These are phyloP conservation scores for Citrus hindsii DNA, from an alignment of 345 rosid species.

Conservation along the genomic window DNA sequence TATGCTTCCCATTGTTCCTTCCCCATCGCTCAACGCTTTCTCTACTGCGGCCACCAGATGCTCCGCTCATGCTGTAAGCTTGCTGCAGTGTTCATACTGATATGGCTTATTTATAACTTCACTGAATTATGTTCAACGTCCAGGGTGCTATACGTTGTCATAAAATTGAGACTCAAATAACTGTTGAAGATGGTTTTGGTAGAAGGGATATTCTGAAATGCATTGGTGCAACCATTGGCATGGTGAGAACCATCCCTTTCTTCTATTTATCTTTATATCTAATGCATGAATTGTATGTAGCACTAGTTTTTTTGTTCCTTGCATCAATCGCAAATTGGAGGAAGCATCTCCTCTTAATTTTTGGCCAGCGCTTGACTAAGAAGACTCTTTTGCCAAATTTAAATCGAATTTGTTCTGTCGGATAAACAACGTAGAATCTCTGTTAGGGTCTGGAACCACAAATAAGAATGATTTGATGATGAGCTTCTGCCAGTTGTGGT, in stretches of 20 bases:
- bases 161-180: conserved; percentile 31
- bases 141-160: conserved; percentile 55
- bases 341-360: too few species aligned
- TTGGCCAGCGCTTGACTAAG: background rate
- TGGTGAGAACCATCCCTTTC: conserved; percentile 36
- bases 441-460: background rate
- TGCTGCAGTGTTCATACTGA: background rate
- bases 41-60: conserved; percentile 15
- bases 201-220: conserved; percentile 63
- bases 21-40: conserved; percentile 20
- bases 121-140: background rate
- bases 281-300: too few species aligned
- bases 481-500: conserved; percentile 58
- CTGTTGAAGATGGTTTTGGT: conserved; percentile 23
- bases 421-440: too few species aligned
- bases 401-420: background rate
- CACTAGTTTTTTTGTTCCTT: too few species aligned
- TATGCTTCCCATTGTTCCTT: conserved; percentile 14
- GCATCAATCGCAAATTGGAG: too few species aligned
- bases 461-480: conserved; percentile 39
- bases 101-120: background rate
- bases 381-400: background rate
- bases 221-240: conserved; percentile 53
- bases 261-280: background rate
- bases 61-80: conserved; percentile 31